phyloP scores from a whole-genome alignment of 208 protist species.

The Histomonas meleagridis region DNA sequence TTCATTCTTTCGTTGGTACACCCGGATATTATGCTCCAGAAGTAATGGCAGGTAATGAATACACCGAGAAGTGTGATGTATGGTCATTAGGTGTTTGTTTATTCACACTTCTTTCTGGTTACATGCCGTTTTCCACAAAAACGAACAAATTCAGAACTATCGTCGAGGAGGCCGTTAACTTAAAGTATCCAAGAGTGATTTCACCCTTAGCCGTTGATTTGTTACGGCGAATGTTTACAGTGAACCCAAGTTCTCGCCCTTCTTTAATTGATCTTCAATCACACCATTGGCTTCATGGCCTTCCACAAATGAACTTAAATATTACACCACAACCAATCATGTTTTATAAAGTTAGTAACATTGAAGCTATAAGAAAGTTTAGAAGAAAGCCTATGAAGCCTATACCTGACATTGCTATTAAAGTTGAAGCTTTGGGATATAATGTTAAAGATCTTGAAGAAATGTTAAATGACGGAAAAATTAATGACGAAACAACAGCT shows the following conservation, averaged over 20 bases:
- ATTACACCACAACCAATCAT: neutral
- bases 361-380: neutral
- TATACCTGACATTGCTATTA: too few species aligned
- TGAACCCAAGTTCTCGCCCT: neutral
- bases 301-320: neutral
- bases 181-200: neutral
- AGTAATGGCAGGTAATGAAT: neutral
- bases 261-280: neutral
- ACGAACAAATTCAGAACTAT: neutral
- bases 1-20: conserved; percentile 14
- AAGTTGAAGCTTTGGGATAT: too few species aligned
- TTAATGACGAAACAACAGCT: neutral
- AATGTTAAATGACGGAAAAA: neutral
- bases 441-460: neutral
- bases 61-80: neutral
- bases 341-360: neutral
- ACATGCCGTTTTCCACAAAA: neutral
- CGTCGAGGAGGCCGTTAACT: neutral
- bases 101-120: neutral
- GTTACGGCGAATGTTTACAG: neutral
- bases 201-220: neutral
- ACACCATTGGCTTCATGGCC: neutral
- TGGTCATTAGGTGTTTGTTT: conserved; percentile 31
- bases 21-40: neutral
- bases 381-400: too few species aligned